These are phyloP conservation scores for Acmispon strigosus DNA, from an alignment of 306 rosid genomes.

Conservation along the genomic window DNA sequence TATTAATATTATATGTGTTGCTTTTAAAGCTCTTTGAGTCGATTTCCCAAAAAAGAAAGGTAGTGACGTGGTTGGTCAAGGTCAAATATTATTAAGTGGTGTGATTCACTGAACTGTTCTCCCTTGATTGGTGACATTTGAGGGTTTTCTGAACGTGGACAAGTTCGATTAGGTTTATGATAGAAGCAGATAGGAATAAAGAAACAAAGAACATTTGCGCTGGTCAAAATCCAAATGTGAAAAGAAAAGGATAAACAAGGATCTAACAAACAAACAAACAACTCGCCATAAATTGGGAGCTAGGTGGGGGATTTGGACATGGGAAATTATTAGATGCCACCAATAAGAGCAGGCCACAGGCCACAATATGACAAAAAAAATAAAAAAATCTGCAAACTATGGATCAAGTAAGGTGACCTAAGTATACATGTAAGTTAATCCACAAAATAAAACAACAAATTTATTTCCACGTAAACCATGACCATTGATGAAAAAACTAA, in stretches of 20 bases:
- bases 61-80: slow-evolving; percentile 23
- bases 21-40: neutral
- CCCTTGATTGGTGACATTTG: slow-evolving; percentile 13
- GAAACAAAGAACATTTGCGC: neutral
- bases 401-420: too few relatives aligned
- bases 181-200: neutral
- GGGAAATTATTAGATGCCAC: too few relatives aligned
- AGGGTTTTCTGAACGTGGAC: slow-evolving; percentile 49
- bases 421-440: too few relatives aligned
- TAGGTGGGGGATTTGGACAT: neutral
- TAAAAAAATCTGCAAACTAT: too few relatives aligned
- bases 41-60: slow-evolving; percentile 1
- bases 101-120: slow-evolving; percentile 31
- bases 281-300: neutral
- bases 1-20: neutral
- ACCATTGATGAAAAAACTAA: too few relatives aligned
- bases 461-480: too few relatives aligned
- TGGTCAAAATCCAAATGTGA: slow-evolving; percentile 1
- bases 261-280: neutral
- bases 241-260: neutral
- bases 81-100: slow-evolving; percentile 32
- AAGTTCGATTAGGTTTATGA: neutral
- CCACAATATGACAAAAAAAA: too few relatives aligned
- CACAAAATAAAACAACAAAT: too few relatives aligned
- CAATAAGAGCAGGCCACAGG: too few relatives aligned